Evolutionary conservation across 2,329 filamentous ascomycete species (phyloP), one percentile per base, ranked within the genome.

Genomic region (Ascocoryne sarcoides): DNA sequence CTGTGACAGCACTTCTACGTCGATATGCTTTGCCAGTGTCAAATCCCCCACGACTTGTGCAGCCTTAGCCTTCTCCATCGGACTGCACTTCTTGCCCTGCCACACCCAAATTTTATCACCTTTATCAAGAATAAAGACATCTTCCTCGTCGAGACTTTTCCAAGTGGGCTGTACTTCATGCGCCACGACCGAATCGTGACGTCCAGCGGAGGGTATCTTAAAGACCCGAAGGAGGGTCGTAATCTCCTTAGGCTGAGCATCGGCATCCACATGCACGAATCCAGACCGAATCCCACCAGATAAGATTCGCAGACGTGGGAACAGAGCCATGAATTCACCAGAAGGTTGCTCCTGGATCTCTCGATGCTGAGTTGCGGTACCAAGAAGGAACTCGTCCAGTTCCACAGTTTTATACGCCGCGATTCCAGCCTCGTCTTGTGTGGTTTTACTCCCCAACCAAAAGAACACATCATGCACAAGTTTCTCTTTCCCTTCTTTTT

Each of bases 371-470:
- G 68, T 75, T 1, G 79, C 79, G 0, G 67, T 62, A 2, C 79
- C 78, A 30, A 68, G 63, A 36, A 84, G 58, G 53, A 79, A 82
- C 59, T 82, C 78, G 51, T 83, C 79, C 12, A 84, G 65, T 59
- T 83, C 79, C 17, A 82, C 77, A 0, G 79, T 80, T 65, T 83
- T 84, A 63, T 84, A 81, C 2, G 79, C 79, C 0, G 79, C 79
- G 0, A 73, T 76, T 12, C 79, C 79, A 2, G 78, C 77, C 61
- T 84, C 79, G 48, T 83, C 79, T 61, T 82, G 76, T 2, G 74
- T 71, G 0, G 78, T 83, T 53, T 80, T 72, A 37, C 60, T 65
- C 4, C 79, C 79, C 1, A 83, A 68, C 79, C 78, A 84, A 63
- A 83, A 83, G 66, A 79, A 83, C 53, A 83, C 71, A 36, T 82